A percentile compares a stretch with the other conserved stretches of the same genome.
These are phyloP conservation scores for Garcia nutans DNA, from an alignment of 345 rosid genomes.

Conservation along the genomic window DNA sequence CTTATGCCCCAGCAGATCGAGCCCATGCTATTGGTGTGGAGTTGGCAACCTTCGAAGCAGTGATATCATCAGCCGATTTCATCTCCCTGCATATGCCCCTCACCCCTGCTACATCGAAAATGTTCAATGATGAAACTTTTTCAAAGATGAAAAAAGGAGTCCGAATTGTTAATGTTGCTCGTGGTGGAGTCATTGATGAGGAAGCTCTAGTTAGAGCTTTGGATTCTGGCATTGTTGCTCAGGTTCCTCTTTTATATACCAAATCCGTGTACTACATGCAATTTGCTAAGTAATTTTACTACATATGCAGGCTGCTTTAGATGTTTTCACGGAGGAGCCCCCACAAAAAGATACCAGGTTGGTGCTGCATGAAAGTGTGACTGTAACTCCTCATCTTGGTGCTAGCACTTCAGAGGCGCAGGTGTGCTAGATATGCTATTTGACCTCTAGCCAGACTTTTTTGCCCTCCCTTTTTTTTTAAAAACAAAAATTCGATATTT, in stretches of 20 bases:
- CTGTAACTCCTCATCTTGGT: constrained; percentile 32
- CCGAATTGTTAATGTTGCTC: constrained; percentile 30
- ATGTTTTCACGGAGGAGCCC: constrained; percentile 28
- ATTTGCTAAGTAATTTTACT: not conserved
- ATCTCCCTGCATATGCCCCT: constrained; percentile 31
- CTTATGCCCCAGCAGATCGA: constrained; percentile 27
- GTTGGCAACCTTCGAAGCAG: constrained; percentile 26
- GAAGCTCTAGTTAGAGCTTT: constrained; percentile 32
- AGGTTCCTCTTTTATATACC: constrained; percentile 16
- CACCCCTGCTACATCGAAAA: constrained; percentile 26
- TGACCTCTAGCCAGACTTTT: not conserved
- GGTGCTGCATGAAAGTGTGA: constrained; percentile 34
- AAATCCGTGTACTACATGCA: not conserved
- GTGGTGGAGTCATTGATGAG: constrained; percentile 33
- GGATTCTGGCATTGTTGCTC: constrained; percentile 29
- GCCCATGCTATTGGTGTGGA: constrained; percentile 28
- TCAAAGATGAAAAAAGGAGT: constrained; percentile 30
- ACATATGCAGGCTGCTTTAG: constrained; percentile 28
- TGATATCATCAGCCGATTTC: constrained; percentile 25
- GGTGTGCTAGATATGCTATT: constrained; percentile 1
- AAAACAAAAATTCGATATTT: not conserved
- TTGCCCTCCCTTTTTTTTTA: too few relatives aligned
- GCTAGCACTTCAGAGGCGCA: constrained; percentile 31
- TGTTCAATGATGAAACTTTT: constrained; percentile 28
- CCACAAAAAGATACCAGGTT: constrained; percentile 25